Conservation (phyloP, 1,139 yeast species). For the Candida albicans region DNA sequence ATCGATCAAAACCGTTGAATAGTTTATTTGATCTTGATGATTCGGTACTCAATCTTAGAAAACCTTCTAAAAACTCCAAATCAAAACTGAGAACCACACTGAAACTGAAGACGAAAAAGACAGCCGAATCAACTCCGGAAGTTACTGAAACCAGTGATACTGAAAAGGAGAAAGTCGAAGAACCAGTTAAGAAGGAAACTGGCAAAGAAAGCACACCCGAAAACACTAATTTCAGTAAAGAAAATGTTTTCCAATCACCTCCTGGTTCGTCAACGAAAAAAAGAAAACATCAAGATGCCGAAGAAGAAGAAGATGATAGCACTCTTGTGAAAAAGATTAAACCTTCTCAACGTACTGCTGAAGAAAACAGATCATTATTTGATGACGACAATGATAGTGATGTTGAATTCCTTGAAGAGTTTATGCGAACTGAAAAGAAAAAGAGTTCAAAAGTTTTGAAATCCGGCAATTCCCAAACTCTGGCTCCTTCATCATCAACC, state of each 20-base stretch:
- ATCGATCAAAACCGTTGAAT: not conserved
- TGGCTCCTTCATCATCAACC: slow-evolving; percentile 1
- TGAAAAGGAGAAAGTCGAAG: not conserved
- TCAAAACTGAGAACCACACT: not conserved
- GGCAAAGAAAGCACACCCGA: not conserved
- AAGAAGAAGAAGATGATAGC: not conserved
- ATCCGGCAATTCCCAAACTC: slow-evolving; percentile 1
- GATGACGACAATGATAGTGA: slow-evolving; percentile 15
- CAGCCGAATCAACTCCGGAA: not conserved
- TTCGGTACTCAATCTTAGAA: slow-evolving; percentile 1
- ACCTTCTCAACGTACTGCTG: not conserved
- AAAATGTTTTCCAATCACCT: slow-evolving; percentile 43
- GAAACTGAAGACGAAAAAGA: not conserved
- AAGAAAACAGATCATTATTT: slow-evolving; percentile 12
- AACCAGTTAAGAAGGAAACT: not conserved
- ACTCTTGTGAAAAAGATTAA: not conserved
- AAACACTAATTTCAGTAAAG: slow-evolving; percentile 30
- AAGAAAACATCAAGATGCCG: slow-evolving; percentile 28
- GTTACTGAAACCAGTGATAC: too few species aligned
- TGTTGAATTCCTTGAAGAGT: slow-evolving; percentile 6
- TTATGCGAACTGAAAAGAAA: not conserved
- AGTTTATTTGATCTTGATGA: slow-evolving; percentile 6
- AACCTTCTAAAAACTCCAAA: not conserved
- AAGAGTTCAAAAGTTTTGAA: not conserved
- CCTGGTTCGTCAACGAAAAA: slow-evolving; percentile 24